phyloP scores from a whole-genome alignment of 495 filamentous ascomycete genomes.

The Darksidea phi region DNA sequence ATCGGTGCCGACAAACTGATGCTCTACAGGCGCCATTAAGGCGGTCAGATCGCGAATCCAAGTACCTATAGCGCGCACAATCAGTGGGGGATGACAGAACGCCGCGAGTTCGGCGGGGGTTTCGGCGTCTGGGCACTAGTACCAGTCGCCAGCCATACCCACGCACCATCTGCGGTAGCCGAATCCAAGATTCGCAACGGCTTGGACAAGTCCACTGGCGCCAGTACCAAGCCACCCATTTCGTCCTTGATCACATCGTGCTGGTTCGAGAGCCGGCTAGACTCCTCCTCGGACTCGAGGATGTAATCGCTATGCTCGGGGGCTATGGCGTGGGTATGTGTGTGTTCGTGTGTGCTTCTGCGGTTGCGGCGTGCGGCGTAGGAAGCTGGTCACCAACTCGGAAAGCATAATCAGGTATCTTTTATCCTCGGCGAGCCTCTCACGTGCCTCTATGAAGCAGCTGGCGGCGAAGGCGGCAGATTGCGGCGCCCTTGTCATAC shows the following conservation, averaged over 20 bases:
- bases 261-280: neutral
- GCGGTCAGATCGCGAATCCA: conserved; percentile 6
- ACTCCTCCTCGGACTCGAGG: neutral
- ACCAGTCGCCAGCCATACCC: neutral
- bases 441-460: too few relatives aligned
- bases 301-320: too few relatives aligned
- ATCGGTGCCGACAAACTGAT: conserved; percentile 4
- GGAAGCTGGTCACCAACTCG: too few relatives aligned
- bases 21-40: neutral
- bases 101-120: too few relatives aligned
- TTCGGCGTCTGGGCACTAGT: neutral
- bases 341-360: too few relatives aligned
- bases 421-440: too few relatives aligned
- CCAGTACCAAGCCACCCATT: conserved; percentile 1
- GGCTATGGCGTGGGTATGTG: too few relatives aligned
- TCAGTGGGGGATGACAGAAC: neutral
- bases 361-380: too few relatives aligned
- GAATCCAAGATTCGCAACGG: neutral
- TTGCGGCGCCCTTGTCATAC: too few relatives aligned
- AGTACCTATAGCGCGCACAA: neutral
- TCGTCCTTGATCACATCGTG: conserved; percentile 4
- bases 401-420: too few relatives aligned
- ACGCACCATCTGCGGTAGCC: conserved; percentile 9
- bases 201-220: neutral
- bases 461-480: too few relatives aligned